phyloP scores from a whole-genome alignment of 441 rosid species.

The Pelargonium citronellum region DNA sequence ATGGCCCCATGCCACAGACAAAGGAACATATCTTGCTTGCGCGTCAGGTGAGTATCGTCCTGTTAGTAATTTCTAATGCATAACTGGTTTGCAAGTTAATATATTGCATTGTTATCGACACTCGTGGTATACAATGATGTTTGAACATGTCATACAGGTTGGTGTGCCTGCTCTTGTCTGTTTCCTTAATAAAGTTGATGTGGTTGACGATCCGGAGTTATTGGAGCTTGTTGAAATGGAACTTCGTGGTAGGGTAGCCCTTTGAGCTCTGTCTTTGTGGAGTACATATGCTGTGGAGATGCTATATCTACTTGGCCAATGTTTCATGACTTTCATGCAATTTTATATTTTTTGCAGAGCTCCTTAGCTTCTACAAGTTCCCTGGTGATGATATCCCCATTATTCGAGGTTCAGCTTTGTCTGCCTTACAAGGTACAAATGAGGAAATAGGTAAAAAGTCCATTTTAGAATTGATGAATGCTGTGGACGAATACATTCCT shows the following conservation, averaged over 20 bases:
- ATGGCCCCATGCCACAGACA: conserved; percentile 97
- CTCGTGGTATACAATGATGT: not conserved
- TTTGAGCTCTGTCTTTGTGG: conserved; percentile 10
- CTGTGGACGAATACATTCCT: conserved; percentile 94
- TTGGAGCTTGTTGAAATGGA: conserved; percentile 99
- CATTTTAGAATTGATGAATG: conserved; percentile 89
- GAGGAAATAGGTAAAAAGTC: conserved; percentile 86
- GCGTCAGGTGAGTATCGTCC: conserved; percentile 44
- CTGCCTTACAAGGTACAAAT: conserved; percentile 85
- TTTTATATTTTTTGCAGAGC: conserved; percentile 49
- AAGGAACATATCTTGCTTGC: conserved; percentile 72
- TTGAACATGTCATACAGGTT: conserved; percentile 43
- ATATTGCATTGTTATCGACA: not conserved
- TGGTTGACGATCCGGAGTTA: conserved; percentile 82
- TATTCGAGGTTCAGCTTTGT: conserved; percentile 80
- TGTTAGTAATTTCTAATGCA: conserved; percentile 1
- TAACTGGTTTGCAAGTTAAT: conserved; percentile 5
- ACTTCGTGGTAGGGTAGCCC: conserved; percentile 68
- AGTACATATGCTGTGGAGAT: conserved; percentile 1
- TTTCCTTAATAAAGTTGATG: conserved; percentile 92
- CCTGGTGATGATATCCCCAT: conserved; percentile 99
- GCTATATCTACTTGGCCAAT: not conserved
- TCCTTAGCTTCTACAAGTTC: conserved; percentile 94
- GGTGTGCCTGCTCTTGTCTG: conserved; percentile 98
- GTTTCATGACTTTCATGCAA: conserved; percentile 11